Evolutionary conservation across 257 asterid genomes (phyloP), one percentile per base, ranked within the genome.

Genomic region (Jacaranda mimosifolia): DNA sequence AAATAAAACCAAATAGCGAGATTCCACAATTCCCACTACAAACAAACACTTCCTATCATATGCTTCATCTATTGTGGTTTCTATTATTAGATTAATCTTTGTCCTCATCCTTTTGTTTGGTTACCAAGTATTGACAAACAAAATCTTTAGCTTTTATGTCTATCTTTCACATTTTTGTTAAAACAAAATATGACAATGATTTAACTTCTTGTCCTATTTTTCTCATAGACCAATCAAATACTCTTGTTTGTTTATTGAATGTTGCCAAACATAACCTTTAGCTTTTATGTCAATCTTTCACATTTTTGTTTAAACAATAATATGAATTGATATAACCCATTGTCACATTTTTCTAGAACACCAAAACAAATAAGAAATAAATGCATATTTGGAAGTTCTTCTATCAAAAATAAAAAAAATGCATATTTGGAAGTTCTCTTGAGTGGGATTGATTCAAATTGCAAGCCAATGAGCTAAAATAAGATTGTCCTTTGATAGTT

Each of bases 91-190:
- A n/a, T 38, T 15, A n/a, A 64, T 14, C 11, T n/a, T 38, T 4
- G 70, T 64, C 7, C 19, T 36, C 48, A 60, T 60, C 18, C 42
- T 32, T 63, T 63, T 63, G 68, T 63, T 63, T 63, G 48, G 13
- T 64, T 64, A 8, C 7, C 52, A 35, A 38, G 15, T 36, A 9
- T 63, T 38, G 14, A 10, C 52, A 63, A 6, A 65, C 53, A 59
- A 9, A 0, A 59, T 18, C 9, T 59, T 35, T 39, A 15, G 36
- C 53, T 65, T 40, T 65, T 39, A 4, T 7, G 70, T 40, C 70
- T 40, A 11, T 17, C 53, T 40, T 40, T 42, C 3, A 42, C 35
- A 10, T 59, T 59, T 59, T 59, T 21, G 39, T 7, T 26, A 40
- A 59, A 59, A 10, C 39, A 59, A 59, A 26, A 21, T 32, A 9